These are phyloP conservation scores for Chaetomium sp. DNA, from an alignment of 2,329 filamentous ascomycete genomes.

Conservation along the genomic window DNA sequence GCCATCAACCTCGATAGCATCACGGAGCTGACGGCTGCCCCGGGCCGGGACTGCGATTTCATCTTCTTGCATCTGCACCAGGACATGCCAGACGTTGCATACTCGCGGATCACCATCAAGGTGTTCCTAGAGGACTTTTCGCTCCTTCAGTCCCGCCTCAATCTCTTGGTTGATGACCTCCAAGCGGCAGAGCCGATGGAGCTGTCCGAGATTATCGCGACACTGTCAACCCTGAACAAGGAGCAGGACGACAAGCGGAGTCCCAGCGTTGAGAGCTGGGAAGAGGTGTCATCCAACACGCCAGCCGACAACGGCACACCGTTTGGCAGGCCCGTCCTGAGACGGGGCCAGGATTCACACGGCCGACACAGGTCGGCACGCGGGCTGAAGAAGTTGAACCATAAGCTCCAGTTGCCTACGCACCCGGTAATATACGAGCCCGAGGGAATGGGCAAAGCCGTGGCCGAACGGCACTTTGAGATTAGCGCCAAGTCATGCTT, in stretches of 20 bases:
- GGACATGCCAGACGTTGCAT: conserved; percentile 62
- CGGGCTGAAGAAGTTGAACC: conserved; percentile 46
- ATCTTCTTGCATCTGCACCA: conserved; percentile 78
- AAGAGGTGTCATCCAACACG: conserved; percentile 68
- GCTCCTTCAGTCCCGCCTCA: conserved; percentile 79
- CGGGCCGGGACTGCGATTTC: conserved; percentile 90
- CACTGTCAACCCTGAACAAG: conserved; percentile 74
- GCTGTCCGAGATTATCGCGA: conserved; percentile 69
- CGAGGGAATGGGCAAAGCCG: conserved; percentile 73
- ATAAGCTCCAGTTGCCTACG: conserved; percentile 79
- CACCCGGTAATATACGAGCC: conserved; percentile 84
- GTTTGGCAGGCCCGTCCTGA: conserved; percentile 44
- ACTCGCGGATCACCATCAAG: conserved; percentile 81
- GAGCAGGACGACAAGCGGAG: conserved; percentile 62
- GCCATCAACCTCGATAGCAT: conserved; percentile 74
- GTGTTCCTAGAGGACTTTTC: conserved; percentile 87
- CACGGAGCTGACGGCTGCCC: conserved; percentile 84
- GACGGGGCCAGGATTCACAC: conserved; percentile 41
- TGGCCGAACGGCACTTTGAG: conserved; percentile 80
- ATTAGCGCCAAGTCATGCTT: conserved; percentile 93
- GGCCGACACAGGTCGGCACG: conserved; percentile 41
- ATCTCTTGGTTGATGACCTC: conserved; percentile 80
- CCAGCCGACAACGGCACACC: conserved; percentile 61
- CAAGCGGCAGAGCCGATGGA: conserved; percentile 70
- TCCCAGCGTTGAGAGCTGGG: conserved; percentile 86